Base-by-base conservation (phyloP, 345 rosid genomes). In the Populus euphratica region DNA sequence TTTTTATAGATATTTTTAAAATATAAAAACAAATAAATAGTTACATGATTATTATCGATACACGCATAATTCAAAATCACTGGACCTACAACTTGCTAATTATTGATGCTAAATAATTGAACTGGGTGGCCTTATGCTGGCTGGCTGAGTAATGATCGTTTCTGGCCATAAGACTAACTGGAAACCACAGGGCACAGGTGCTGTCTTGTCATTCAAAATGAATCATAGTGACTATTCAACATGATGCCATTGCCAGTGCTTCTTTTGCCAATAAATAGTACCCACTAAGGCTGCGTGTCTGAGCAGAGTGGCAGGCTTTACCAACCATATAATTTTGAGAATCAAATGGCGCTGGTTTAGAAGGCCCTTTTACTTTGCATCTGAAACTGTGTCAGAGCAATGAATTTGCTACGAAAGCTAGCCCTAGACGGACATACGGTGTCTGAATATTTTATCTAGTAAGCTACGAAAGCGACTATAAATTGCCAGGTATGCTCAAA, bases 51-150 rank as follows among this genome's bases (percentile, higher is more conserved):
- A 33, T 33, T 33, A 33, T 33, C 36, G 36, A 33, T 33, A 33
- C 36, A 33, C 36, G 36, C 64, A 74, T 67, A 36, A 66, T 72
- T 81, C 61, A 81, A 35, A 68, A 11, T 35, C n/a, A 17, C 16
- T 25, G 81, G 76, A 25, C 85, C 83, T 54, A 64, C 80, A 47
- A 27, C 39, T 76, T 2, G n/a, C 14, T 75, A 76, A 79, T 76
- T 69, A 77, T 76, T 79, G 69, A 67, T 35, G 63, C 14, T 10
- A 10, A 83, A 79, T 79, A 73, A 76, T 73, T 73, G 78, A 76
- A 50, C 13, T 69, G 81, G 75, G 59, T 25, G 69, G 67, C 69
- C 35, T 29, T 44, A 6, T 70, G 41, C 35, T 79, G 35, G 41
- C 35, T 79, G 35, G 18, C 41, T 41, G 69, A 49, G 18, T 74